Conservation (phyloP, 179 eudicot species). For the Monotropa hypopitys region DNA sequence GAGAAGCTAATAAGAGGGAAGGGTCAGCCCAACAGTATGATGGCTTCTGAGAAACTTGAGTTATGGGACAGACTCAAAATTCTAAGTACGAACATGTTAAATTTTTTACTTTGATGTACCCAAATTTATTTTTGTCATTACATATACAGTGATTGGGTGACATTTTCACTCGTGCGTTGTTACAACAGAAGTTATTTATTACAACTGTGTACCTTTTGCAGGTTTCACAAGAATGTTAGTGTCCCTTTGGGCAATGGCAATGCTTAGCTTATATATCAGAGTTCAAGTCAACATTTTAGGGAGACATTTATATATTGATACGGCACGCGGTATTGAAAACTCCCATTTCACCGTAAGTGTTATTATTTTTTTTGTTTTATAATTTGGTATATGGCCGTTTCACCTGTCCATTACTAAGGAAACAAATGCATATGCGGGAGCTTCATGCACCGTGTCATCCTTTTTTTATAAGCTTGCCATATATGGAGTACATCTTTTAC, state of each 20-base stretch:
- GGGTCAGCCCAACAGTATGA: slow-evolving; percentile 49
- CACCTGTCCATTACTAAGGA: background rate
- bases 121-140: background rate
- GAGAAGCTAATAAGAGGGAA: slow-evolving; percentile 76
- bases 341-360: slow-evolving; percentile 53
- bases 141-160: no score
- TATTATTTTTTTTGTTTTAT: background rate
- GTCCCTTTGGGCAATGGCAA: slow-evolving; percentile 70
- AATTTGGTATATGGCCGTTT: background rate
- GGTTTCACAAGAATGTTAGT: slow-evolving; percentile 80
- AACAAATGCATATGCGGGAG: background rate
- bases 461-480: background rate
- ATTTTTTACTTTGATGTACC: background rate
- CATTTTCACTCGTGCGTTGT: background rate
- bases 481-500: background rate
- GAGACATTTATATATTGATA: slow-evolving; percentile 79
- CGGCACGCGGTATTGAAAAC: slow-evolving; percentile 59
- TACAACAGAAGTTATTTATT: background rate
- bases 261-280: slow-evolving; percentile 70
- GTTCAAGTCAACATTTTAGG: slow-evolving; percentile 95
- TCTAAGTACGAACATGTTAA: slow-evolving; percentile 50
- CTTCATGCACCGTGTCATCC: background rate
- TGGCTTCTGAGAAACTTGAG: slow-evolving; percentile 66
- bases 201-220: slow-evolving; percentile 11
- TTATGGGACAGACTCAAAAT: slow-evolving; percentile 84